Evolutionary conservation across 1,284 basidiomycete genomes (phyloP).

Genomic region (Ustilago hordei): DNA sequence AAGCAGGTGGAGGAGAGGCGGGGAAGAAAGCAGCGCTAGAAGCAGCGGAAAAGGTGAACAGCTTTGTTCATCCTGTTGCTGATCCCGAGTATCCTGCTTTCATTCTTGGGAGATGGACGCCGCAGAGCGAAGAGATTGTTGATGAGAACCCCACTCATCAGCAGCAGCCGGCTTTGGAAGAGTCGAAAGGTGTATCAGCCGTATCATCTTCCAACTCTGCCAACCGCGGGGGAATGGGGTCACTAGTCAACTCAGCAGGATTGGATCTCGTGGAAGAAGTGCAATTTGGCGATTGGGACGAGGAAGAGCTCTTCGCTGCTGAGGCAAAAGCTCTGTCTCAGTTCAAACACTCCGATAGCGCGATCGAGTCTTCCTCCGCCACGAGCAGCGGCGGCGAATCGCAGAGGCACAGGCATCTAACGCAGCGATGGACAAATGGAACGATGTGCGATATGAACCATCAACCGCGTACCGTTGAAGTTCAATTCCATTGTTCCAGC

Average conservation of each 20-base stretch:
- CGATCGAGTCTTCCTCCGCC: background rate
- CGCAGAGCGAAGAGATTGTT: slow-evolving; percentile 39
- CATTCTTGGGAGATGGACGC: slow-evolving; percentile 47
- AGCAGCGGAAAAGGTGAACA: slow-evolving; percentile 33
- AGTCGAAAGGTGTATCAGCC: slow-evolving; percentile 11
- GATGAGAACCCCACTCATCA: slow-evolving; percentile 38
- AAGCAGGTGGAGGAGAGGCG: slow-evolving; percentile 31
- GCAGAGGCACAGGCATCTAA: slow-evolving; percentile 51
- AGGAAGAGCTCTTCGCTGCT: slow-evolving; percentile 46
- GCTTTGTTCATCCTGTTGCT: slow-evolving; percentile 24
- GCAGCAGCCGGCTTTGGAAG: slow-evolving; percentile 13
- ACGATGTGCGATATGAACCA: slow-evolving; percentile 61
- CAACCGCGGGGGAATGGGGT: background rate
- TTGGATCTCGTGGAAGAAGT: slow-evolving; percentile 62
- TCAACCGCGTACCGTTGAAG: slow-evolving; percentile 58
- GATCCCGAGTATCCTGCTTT: slow-evolving; percentile 48
- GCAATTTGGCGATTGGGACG: slow-evolving; percentile 57
- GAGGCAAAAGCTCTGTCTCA: slow-evolving; percentile 32
- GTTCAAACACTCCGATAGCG: slow-evolving; percentile 8
- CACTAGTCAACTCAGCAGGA: slow-evolving; percentile 28
- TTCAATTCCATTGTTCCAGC: slow-evolving; percentile 59
- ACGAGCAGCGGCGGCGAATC: slow-evolving; percentile 8
- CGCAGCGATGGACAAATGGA: slow-evolving; percentile 61
- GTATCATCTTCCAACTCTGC: slow-evolving; percentile 7
- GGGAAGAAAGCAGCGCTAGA: slow-evolving; percentile 41